Percentiles rank a stretch among this genome's conserved stretches.
phyloP scores from a whole-genome alignment of 345 rosid species.

The Citrus reticulata region DNA sequence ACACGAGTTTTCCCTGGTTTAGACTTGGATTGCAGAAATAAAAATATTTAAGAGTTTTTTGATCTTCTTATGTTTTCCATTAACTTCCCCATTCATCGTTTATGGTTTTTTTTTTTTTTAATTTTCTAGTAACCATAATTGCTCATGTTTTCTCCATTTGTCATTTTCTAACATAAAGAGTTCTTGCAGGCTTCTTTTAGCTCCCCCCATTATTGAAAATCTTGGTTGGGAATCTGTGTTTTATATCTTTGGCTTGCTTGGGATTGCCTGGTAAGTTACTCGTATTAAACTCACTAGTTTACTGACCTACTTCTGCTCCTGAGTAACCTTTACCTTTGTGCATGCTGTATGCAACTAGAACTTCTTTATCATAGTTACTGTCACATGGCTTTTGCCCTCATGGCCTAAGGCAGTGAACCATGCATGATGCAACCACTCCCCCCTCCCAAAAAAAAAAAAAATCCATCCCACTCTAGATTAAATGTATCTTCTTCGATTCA shows the following conservation, averaged over 20 bases:
- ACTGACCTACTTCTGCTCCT: conserved; percentile 5
- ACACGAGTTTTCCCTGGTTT: background rate
- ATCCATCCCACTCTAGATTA: too few relatives aligned
- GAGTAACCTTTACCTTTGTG: background rate
- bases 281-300: background rate
- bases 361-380: too few relatives aligned
- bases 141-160: background rate
- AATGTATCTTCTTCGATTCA: too few relatives aligned
- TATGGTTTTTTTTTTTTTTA: background rate
- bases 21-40: background rate
- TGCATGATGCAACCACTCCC: too few relatives aligned
- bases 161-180: conserved; percentile 17
- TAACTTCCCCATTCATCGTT: background rate
- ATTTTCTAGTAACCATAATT: background rate
- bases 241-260: conserved; percentile 73
- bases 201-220: conserved; percentile 82
- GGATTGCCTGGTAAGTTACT: conserved; percentile 71
- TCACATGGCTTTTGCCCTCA: too few relatives aligned
- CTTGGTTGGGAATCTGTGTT: conserved; percentile 93
- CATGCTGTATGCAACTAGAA: background rate
- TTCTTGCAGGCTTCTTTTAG: conserved; percentile 82
- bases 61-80: background rate
- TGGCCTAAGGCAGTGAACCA: too few relatives aligned
- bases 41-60: background rate
- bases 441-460: too few relatives aligned